Conservation (phyloP, 2,329 filamentous ascomycete species). For the Proliferodiscus dingleyae region DNA sequence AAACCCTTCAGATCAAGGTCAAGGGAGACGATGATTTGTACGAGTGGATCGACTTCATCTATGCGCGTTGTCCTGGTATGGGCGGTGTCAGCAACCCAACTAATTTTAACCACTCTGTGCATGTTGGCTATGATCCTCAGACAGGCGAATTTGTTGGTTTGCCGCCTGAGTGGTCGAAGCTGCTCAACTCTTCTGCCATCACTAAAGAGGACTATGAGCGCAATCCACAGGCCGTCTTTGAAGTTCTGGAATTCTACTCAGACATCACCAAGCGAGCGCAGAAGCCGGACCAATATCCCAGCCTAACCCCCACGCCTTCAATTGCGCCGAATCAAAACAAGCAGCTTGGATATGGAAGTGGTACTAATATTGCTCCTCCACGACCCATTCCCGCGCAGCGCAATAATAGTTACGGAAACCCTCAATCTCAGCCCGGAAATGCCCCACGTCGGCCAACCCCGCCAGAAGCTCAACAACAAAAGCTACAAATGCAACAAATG, state of each 20-base stretch:
- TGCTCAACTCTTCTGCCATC: constrained; percentile 92
- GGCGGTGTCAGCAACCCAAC: constrained; percentile 97
- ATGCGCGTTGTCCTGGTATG: constrained; percentile 94
- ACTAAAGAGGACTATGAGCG: constrained; percentile 98
- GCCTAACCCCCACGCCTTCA: constrained; percentile 63
- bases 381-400: constrained; percentile 52
- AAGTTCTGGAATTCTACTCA: constrained; percentile 80
- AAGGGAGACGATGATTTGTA: constrained; percentile 96
- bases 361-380: constrained; percentile 60
- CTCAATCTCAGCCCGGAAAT: constrained; percentile 18
- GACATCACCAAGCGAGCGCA: constrained; percentile 74
- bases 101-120: constrained; percentile 94
- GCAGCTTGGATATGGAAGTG: constrained; percentile 54
- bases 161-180: constrained; percentile 93
- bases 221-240: constrained; percentile 81
- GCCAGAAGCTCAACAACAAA: constrained; percentile 43
- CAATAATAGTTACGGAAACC: constrained; percentile 37
- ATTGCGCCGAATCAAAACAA: constrained; percentile 51
- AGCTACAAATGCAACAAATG: constrained; percentile 54
- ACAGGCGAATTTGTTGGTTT: constrained; percentile 93
- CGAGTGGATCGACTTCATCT: constrained; percentile 98
- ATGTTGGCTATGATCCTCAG: constrained; percentile 94
- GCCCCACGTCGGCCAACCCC: constrained; percentile 42
- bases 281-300: constrained; percentile 64
- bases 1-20: constrained; percentile 85